Base-by-base conservation (phyloP, 306 rosid genomes). In the Quercus robur region DNA sequence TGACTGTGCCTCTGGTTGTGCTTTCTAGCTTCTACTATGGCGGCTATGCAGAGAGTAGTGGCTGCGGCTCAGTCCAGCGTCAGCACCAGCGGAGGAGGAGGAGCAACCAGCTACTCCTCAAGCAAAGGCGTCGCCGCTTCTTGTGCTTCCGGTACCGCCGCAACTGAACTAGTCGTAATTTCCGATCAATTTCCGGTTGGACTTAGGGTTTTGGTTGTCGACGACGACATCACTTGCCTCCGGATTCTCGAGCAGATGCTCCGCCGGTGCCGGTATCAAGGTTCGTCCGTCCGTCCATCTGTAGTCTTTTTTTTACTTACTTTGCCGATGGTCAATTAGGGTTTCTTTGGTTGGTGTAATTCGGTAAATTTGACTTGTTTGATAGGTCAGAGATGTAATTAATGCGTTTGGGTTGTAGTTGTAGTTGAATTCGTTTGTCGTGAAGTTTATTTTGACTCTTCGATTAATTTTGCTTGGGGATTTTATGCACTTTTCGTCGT, bases 141-240 rank as follows among this genome's bases (percentile, higher is more conserved):
- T 8, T 2, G 46, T 15, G 52, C 20, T 59, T 28, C 80, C 19
- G 56, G 46, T 8, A 8, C 46, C 3, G 46, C 46, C 46, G 46
- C 46, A 41, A 41, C 46, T 41, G 46, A 41, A 41, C 46, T 41
- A 4, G 31, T 63, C 55, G 76, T 12, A 41, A 62, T 73, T 38
- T 62, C 87, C 3, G 82, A 81, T 57, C 77, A 77, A 55, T 83
- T 87, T 56, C 89, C 93, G 8, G 77, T 26, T 5, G 90, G 89
- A 31, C 57, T 92, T 31, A 86, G 85, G 73, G 87, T 92, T 74
- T 87, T 92, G 13, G 92, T 85, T 7, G 90, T 92, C 44, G 97
- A 90, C 44, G 78, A 82, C 58, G 95, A 92, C 73, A 19, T 41
- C n/a, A 58, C 73, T 31, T 73, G 76, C 62, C 73, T 92, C 76